phyloP scores from a whole-genome alignment of 192 early-diverging fungal species.

The Coemansia sp. region DNA sequence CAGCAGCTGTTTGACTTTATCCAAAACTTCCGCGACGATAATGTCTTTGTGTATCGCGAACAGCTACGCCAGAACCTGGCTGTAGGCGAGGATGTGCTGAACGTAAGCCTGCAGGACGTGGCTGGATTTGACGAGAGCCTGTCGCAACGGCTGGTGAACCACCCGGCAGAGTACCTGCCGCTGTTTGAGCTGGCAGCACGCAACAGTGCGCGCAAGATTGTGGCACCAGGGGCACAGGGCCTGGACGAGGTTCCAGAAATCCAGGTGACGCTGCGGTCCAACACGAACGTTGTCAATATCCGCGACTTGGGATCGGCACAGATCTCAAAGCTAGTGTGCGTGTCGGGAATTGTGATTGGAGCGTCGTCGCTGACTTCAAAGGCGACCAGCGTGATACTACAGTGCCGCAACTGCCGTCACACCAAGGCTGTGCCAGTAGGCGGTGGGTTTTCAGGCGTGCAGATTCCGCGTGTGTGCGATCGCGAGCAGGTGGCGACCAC shows the following conservation, averaged over 20 bases:
- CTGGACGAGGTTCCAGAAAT: slow-evolving; percentile 72
- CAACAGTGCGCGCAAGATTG: slow-evolving; percentile 70
- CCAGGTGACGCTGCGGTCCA: slow-evolving; percentile 85
- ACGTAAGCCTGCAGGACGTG: slow-evolving; percentile 87
- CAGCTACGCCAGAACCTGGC: slow-evolving; percentile 84
- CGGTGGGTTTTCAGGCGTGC: slow-evolving; percentile 80
- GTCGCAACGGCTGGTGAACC: slow-evolving; percentile 73
- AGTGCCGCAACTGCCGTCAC: slow-evolving; percentile 85
- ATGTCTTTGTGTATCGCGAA: slow-evolving; percentile 87
- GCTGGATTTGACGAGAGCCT: slow-evolving; percentile 81
- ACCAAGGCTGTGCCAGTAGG: slow-evolving; percentile 78
- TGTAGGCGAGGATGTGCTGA: slow-evolving; percentile 71
- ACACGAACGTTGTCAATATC: slow-evolving; percentile 84
- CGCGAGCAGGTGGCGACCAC: slow-evolving; percentile 37
- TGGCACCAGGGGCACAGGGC: slow-evolving; percentile 56
- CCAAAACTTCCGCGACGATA: slow-evolving; percentile 81
- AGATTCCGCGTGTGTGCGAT: slow-evolving; percentile 88
- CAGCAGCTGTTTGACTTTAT: slow-evolving; percentile 78
- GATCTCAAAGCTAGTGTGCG: slow-evolving; percentile 90
- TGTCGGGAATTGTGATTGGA: slow-evolving; percentile 95
- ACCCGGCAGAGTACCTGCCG: slow-evolving; percentile 78
- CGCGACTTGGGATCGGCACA: slow-evolving; percentile 79
- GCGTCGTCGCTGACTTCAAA: slow-evolving; percentile 85
- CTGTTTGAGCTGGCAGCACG: slow-evolving; percentile 88
- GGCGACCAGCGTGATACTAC: slow-evolving; percentile 84